These are phyloP conservation scores for Talaromyces sp. DNA, from an alignment of 2,329 filamentous ascomycete genomes.

Conservation along the genomic window DNA sequence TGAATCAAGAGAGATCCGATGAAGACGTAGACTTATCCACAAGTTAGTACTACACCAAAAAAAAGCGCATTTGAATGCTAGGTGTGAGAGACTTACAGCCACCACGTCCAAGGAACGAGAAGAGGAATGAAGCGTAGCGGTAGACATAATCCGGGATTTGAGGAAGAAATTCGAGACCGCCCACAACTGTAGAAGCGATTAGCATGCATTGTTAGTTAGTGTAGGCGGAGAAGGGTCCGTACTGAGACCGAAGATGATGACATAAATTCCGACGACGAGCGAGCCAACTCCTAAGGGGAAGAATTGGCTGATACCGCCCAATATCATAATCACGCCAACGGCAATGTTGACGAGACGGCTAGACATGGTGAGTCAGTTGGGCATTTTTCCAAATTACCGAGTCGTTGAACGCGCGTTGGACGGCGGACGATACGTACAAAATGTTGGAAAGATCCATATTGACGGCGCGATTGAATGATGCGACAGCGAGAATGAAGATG, in stretches of 20 bases:
- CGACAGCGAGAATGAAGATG: neutral
- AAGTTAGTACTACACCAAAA: neutral
- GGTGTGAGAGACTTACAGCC: slow-evolving; percentile 66
- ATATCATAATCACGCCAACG: slow-evolving; percentile 79
- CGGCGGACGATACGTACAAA: slow-evolving; percentile 62
- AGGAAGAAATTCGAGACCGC: slow-evolving; percentile 73
- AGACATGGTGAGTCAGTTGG: slow-evolving; percentile 21
- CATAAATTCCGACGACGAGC: slow-evolving; percentile 78
- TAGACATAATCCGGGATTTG: slow-evolving; percentile 88
- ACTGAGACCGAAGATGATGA: slow-evolving; percentile 88
- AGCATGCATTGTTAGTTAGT: neutral
- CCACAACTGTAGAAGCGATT: slow-evolving; percentile 54
- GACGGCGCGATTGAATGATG: slow-evolving; percentile 2
- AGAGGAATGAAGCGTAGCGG: slow-evolving; percentile 94
- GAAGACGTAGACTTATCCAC: slow-evolving; percentile 82
- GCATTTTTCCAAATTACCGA: neutral
- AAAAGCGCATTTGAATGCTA: neutral
- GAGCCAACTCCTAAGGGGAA: slow-evolving; percentile 50
- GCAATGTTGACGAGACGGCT: slow-evolving; percentile 94
- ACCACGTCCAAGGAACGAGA: slow-evolving; percentile 94
- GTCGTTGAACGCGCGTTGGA: no score
- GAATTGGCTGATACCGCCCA: slow-evolving; percentile 65
- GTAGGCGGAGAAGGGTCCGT: slow-evolving; percentile 32
- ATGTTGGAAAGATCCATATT: slow-evolving; percentile 88
- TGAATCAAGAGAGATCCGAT: slow-evolving; percentile 81